Evolutionary conservation across 441 rosid genomes (phyloP).

Genomic region (Croton laevigatus): DNA sequence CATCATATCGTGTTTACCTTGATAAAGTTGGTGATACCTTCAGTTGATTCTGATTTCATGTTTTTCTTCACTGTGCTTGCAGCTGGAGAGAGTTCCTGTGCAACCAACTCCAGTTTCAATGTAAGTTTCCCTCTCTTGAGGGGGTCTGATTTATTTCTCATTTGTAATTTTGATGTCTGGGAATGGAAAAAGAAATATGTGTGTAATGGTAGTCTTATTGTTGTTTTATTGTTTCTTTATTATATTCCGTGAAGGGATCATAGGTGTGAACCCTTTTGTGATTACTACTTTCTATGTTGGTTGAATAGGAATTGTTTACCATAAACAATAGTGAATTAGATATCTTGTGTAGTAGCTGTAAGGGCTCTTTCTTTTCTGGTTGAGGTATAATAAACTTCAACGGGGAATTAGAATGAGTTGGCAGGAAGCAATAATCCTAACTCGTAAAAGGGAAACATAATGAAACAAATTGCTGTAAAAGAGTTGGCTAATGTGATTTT

Average conservation of each 20-base stretch:
- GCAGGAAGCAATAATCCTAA: neutral
- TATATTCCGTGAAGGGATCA: neutral
- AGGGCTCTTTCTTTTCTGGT: neutral
- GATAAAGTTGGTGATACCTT: neutral
- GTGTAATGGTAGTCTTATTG: neutral
- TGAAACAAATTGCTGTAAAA: neutral
- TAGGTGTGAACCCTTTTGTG: neutral
- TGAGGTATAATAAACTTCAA: neutral
- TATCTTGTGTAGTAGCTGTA: neutral
- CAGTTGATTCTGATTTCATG: slow-evolving; percentile 12
- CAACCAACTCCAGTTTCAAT: slow-evolving; percentile 86
- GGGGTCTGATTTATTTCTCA: neutral
- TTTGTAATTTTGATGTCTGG: neutral
- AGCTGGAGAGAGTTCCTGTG: slow-evolving; percentile 63
- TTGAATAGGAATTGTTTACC: neutral
- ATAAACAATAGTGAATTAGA: neutral
- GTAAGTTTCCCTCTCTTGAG: slow-evolving; percentile 46
- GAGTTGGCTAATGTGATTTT: neutral
- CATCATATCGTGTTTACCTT: neutral
- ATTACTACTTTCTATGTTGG: neutral
- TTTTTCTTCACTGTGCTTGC: slow-evolving; percentile 36
- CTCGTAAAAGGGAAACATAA: neutral
- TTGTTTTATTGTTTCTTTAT: neutral
- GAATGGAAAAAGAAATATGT: neutral
- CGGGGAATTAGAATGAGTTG: neutral